Percentiles rank a stretch among this genome's conserved stretches.
These are phyloP conservation scores for Vitis hybrid DNA, from an alignment of 177 flowering plant species.

Conservation along the genomic window DNA sequence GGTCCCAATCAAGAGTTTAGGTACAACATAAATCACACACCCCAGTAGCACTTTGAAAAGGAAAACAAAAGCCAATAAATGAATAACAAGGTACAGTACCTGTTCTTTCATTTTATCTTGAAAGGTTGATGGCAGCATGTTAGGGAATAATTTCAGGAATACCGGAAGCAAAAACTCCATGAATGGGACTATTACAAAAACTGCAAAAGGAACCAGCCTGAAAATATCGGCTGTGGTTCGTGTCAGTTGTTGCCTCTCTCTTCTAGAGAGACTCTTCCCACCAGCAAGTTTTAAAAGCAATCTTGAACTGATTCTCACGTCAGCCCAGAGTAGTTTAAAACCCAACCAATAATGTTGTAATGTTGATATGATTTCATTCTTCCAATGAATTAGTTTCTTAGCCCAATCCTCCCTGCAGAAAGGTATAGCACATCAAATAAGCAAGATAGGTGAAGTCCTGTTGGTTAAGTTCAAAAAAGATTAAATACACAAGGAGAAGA, in stretches of 20 bases:
- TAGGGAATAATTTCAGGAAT: slow-evolving; percentile 84
- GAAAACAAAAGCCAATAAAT: neutral
- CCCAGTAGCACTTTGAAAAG: neutral
- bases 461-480: neutral
- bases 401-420: slow-evolving; percentile 86
- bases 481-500: neutral
- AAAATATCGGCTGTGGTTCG: slow-evolving; percentile 93
- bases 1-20: no score
- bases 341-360: slow-evolving; percentile 93
- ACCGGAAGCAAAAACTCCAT: slow-evolving; percentile 95
- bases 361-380: slow-evolving; percentile 64
- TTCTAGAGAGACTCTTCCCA: slow-evolving; percentile 88
- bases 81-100: slow-evolving; percentile 35
- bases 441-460: neutral
- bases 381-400: slow-evolving; percentile 79
- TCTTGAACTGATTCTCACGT: slow-evolving; percentile 76
- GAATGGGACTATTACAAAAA: slow-evolving; percentile 86
- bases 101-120: slow-evolving; percentile 97
- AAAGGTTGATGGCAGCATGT: slow-evolving; percentile 96
- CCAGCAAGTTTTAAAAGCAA: slow-evolving; percentile 73
- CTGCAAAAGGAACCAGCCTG: slow-evolving; percentile 89
- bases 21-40: no score
- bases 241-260: slow-evolving; percentile 90
- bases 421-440: neutral
- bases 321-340: slow-evolving; percentile 76